Conservation (phyloP, 2,329 filamentous ascomycete species). For the Lasiodiplodia hormozganensis region DNA sequence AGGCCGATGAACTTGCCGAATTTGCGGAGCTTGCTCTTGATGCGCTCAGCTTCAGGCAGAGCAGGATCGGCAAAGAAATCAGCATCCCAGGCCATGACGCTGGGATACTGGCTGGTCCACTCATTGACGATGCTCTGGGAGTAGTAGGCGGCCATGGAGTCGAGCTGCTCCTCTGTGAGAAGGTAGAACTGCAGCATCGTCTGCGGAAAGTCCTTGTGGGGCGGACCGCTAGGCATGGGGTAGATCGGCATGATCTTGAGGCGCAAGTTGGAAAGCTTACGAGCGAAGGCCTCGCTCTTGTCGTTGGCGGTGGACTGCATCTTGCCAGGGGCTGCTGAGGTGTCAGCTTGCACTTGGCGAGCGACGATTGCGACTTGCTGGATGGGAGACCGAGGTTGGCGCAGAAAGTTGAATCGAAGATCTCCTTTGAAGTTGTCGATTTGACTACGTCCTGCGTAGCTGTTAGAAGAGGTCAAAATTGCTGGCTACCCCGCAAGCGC, state of each 20-base stretch:
- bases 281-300: constrained; percentile 58
- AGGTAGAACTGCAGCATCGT: constrained; percentile 77
- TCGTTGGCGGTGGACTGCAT: constrained; percentile 24
- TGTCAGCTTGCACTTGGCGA: not conserved
- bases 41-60: constrained; percentile 47
- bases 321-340: not conserved
- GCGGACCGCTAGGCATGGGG: constrained; percentile 58
- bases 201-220: constrained; percentile 69
- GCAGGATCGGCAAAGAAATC: constrained; percentile 45
- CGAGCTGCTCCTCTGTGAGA: constrained; percentile 73
- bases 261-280: constrained; percentile 71
- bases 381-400: not conserved
- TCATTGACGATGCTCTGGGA: constrained; percentile 68
- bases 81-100: constrained; percentile 68
- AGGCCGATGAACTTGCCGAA: constrained; percentile 78
- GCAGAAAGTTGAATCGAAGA: not conserved
- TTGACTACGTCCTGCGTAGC: constrained; percentile 22
- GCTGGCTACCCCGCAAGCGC: not conserved
- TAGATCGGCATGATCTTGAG: constrained; percentile 72
- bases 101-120: constrained; percentile 69
- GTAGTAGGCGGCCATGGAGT: constrained; percentile 74
- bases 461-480: not conserved
- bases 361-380: not conserved
- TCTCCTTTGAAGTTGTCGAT: not conserved
- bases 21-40: constrained; percentile 68